phyloP scores from a whole-genome alignment of 2,329 filamentous ascomycete genomes.

The Penicillium sp. region DNA sequence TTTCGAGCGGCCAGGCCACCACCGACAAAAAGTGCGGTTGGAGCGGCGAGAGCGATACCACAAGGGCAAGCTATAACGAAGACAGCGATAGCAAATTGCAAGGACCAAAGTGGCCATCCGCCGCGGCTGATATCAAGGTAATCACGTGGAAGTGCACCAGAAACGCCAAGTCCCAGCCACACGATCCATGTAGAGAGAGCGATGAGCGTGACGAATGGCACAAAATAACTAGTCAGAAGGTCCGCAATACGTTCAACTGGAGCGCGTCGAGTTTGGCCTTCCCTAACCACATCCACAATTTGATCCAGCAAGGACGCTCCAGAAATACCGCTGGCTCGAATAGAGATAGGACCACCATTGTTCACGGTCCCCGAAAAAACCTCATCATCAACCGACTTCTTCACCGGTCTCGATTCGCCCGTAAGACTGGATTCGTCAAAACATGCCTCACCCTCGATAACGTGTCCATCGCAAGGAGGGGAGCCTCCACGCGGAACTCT shows the following conservation, averaged over 20 bases:
- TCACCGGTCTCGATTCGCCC: conserved; percentile 53
- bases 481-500: not conserved
- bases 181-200: conserved; percentile 52
- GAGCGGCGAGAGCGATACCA: conserved; percentile 78
- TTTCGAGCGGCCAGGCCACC: conserved; percentile 56
- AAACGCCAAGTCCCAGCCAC: conserved; percentile 52
- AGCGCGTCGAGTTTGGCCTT: conserved; percentile 54
- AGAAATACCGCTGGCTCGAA: conserved; percentile 50
- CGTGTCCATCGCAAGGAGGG: conserved; percentile 77
- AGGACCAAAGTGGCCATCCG: conserved; percentile 57
- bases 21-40: conserved; percentile 83
- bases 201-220: conserved; percentile 53
- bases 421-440: conserved; percentile 92
- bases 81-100: conserved; percentile 75
- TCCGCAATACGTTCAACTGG: conserved; percentile 54
- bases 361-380: conserved; percentile 55
- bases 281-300: conserved; percentile 54
- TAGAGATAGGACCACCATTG: conserved; percentile 48
- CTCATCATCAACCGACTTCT: conserved; percentile 48
- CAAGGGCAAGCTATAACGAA: conserved; percentile 87
- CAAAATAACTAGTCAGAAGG: conserved; percentile 53
- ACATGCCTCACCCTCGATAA: conserved; percentile 62
- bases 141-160: conserved; percentile 52
- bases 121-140: conserved; percentile 57
- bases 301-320: conserved; percentile 56